Conservation (phyloP, 495 filamentous ascomycete genomes). For the Aspergillus homomorphus region DNA sequence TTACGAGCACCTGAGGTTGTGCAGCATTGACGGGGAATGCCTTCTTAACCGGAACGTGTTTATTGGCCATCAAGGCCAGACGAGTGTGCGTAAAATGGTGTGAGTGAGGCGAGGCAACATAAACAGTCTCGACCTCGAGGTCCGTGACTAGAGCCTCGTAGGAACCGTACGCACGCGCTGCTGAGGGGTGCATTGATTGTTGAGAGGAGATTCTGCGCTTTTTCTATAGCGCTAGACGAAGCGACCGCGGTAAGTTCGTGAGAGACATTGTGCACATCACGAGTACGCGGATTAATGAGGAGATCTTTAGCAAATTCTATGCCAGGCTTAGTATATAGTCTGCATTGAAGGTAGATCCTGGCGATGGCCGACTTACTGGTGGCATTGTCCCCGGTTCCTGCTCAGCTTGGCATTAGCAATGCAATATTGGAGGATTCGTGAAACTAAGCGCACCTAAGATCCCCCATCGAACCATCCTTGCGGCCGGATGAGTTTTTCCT, state of each 20-base stretch:
- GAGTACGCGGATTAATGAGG: slow-evolving; percentile 57
- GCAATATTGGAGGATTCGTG: background rate
- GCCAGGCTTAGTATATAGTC: background rate
- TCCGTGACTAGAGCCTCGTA: slow-evolving; percentile 69
- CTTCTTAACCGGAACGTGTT: slow-evolving; percentile 48
- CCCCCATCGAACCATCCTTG: slow-evolving; percentile 8
- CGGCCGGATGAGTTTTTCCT: background rate
- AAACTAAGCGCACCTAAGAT: background rate
- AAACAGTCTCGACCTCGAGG: slow-evolving; percentile 69
- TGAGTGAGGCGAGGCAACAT: slow-evolving; percentile 78
- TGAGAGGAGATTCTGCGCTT: slow-evolving; percentile 58
- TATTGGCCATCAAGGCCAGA: slow-evolving; percentile 35
- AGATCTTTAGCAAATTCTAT: slow-evolving; percentile 71
- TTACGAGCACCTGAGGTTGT: slow-evolving; percentile 62
- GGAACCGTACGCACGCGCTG: slow-evolving; percentile 58
- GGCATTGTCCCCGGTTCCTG: slow-evolving; percentile 11
- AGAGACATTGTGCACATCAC: slow-evolving; percentile 29
- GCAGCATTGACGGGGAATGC: slow-evolving; percentile 64
- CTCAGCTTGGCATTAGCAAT: background rate
- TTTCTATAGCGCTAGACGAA: slow-evolving; percentile 58
- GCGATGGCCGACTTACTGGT: background rate
- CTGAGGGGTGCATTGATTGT: slow-evolving; percentile 35
- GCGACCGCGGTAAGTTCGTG: slow-evolving; percentile 42
- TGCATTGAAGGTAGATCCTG: background rate
- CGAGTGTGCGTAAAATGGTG: slow-evolving; percentile 65